These are phyloP conservation scores for Dothideomycetidae sp. DNA, from an alignment of 2,329 filamentous ascomycete genomes.

Conservation along the genomic window DNA sequence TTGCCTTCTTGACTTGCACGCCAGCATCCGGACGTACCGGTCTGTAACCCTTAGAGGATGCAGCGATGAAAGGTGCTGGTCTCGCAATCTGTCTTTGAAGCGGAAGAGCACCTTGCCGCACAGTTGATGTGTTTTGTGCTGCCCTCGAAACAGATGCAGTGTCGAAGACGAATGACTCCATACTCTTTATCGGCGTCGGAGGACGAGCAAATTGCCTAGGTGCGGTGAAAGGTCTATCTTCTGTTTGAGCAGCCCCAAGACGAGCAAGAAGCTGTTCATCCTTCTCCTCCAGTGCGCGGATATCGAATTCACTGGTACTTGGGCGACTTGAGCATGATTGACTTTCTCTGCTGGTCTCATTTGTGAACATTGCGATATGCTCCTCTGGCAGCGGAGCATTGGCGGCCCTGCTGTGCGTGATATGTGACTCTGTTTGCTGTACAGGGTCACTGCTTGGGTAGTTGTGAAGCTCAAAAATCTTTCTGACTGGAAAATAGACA, in stretches of 20 bases:
- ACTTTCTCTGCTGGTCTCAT: too few species aligned
- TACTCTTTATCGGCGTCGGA: background rate
- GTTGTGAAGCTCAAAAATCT: too few species aligned
- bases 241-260: background rate
- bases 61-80: too few species aligned
- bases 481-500: too few species aligned
- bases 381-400: too few species aligned
- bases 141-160: background rate
- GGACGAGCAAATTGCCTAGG: background rate
- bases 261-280: background rate
- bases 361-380: too few species aligned
- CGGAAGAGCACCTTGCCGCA: too few species aligned
- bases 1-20: background rate
- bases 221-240: background rate
- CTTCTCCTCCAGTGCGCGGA: background rate
- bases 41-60: background rate
- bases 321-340: background rate
- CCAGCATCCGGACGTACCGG: background rate
- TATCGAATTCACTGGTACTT: background rate
- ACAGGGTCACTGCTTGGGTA: too few species aligned
- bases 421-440: too few species aligned
- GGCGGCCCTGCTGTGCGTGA: too few species aligned
- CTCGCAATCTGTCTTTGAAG: too few species aligned
- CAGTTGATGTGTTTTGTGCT: background rate
- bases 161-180: background rate